Evolutionary conservation across 768 basidiomycete genomes (phyloP).

Genomic region (Lactifluus piperatus): DNA sequence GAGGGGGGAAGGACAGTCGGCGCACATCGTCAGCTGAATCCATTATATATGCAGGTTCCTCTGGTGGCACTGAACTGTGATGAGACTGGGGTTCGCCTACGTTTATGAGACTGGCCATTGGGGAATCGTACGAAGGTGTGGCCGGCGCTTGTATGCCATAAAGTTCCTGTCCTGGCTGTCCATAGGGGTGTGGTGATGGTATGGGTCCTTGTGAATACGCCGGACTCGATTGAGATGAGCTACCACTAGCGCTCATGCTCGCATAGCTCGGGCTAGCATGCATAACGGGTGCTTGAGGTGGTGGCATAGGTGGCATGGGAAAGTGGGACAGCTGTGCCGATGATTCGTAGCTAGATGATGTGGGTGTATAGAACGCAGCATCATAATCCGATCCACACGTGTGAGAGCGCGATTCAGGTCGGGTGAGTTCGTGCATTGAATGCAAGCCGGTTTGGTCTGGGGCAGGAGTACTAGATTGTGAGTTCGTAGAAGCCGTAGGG

Average conservation of each 20-base stretch:
- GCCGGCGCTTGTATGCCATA: constrained; percentile 1
- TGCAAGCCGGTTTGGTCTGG: constrained; percentile 8
- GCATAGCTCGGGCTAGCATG: constrained; percentile 15
- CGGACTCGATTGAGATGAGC: constrained; percentile 15
- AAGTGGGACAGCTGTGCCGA: background rate
- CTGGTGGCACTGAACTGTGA: constrained; percentile 11
- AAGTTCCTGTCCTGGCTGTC: constrained; percentile 2
- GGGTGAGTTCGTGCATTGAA: background rate
- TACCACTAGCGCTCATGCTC: constrained; percentile 14
- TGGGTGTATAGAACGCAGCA: constrained; percentile 1
- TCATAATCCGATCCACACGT: constrained; percentile 4
- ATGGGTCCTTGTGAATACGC: constrained; percentile 16
- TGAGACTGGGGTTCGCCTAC: constrained; percentile 8
- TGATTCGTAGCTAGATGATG: background rate
- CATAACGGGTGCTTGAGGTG: constrained; percentile 4
- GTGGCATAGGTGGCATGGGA: constrained; percentile 11
- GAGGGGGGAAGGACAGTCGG: constrained; percentile 3
- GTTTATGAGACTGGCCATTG: constrained; percentile 1
- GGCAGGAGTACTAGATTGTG: constrained; percentile 11
- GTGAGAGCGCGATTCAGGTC: constrained; percentile 6
- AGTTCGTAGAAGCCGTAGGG: background rate
- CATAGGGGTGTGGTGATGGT: constrained; percentile 14
- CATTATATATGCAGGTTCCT: constrained; percentile 8
- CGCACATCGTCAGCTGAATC: background rate
- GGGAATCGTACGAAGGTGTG: constrained; percentile 14